Base-by-base conservation (phyloP, 768 basidiomycete species). In the Suillus placidus region DNA sequence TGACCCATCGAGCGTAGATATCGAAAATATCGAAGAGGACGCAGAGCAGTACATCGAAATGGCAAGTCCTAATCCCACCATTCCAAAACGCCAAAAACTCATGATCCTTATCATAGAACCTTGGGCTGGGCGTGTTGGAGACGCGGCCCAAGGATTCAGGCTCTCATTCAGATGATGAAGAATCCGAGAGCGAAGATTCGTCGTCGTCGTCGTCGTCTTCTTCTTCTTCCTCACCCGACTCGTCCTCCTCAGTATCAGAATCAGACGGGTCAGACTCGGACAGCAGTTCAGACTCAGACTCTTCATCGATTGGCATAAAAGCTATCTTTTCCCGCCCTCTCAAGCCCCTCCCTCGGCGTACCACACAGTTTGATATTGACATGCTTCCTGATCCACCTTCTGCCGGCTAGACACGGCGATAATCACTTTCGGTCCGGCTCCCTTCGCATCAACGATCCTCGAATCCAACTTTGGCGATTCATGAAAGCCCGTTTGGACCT, bases 91-190 rank as follows among this genome's bases (percentile, higher is more conserved):
- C 37, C 30, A 16, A 42, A 47, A 32, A 26, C 32, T 40, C 35
- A 47, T 34, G 4, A 20, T n/a, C 0, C 56, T 38, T 6, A n/a
- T 23, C 47, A 30, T 74, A 90, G 88, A 86, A 88, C 72, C 82
- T 90, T 37, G 88, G 88, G 20, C 79, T 90, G 0, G 88, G 88
- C 23, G 78, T 90, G 12, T 88, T 88, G 68, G 85, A 87, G 71
- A 78, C 69, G 1, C 74, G 65, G 3, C 30, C 3, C 18, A 42
- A 30, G 18, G 38, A 74, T 60, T 69, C 68, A 40, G 63, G 68
- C 2, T 64, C 67, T 20, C 58, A 62, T 42, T 35, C 55, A 43
- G 64, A 64, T 14, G 52, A 60, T 13, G 52, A 42, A 4, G 66
- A 57, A 32, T 55, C 51, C 2, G 66, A 64, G 26, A 60, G 55